These are phyloP conservation scores for Falciphora oryzae DNA, from an alignment of 2,329 filamentous ascomycete genomes.

Conservation along the genomic window DNA sequence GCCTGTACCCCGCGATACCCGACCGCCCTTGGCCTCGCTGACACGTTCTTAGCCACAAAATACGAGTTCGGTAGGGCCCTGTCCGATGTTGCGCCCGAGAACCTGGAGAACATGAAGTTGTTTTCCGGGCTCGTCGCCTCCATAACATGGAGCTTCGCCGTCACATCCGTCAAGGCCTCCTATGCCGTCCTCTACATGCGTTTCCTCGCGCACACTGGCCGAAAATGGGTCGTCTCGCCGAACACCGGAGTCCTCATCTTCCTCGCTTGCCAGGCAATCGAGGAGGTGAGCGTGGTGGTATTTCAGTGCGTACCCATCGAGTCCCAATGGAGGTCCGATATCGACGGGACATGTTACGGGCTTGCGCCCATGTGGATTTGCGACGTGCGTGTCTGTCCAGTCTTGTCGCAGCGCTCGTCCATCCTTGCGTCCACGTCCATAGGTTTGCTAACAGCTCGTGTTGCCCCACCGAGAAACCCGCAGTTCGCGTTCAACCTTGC, in stretches of 20 bases:
- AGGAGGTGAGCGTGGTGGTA: conserved; percentile 12
- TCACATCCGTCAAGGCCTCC: conserved; percentile 13
- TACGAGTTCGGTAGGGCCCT: conserved; percentile 1
- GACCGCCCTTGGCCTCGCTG: neutral
- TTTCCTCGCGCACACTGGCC: conserved; percentile 9
- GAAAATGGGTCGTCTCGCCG: conserved; percentile 6
- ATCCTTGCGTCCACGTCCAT: neutral
- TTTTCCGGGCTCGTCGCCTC: conserved; percentile 7
- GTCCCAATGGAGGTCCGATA: conserved; percentile 2
- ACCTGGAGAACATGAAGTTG: neutral
- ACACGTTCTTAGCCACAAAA: neutral
- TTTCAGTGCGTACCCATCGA: conserved; percentile 13
- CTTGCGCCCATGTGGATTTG: conserved; percentile 11
- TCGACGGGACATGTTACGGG: conserved; percentile 10
- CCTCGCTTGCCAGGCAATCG: conserved; percentile 11
- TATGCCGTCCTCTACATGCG: conserved; percentile 14
- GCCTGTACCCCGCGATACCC: neutral
- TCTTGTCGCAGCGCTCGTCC: no score
- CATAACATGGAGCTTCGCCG: conserved; percentile 10
- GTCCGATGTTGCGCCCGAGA: neutral
- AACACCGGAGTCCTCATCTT: conserved; percentile 12
- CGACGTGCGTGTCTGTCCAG: neutral
- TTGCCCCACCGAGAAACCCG: neutral
- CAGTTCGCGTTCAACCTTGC: conserved; percentile 14
- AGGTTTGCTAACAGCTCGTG: neutral